Evolutionary conservation across 371 early-diverging fungal species (phyloP), one percentile per base, ranked within the genome.

Genomic region (Dinochytrium kinnereticum): DNA sequence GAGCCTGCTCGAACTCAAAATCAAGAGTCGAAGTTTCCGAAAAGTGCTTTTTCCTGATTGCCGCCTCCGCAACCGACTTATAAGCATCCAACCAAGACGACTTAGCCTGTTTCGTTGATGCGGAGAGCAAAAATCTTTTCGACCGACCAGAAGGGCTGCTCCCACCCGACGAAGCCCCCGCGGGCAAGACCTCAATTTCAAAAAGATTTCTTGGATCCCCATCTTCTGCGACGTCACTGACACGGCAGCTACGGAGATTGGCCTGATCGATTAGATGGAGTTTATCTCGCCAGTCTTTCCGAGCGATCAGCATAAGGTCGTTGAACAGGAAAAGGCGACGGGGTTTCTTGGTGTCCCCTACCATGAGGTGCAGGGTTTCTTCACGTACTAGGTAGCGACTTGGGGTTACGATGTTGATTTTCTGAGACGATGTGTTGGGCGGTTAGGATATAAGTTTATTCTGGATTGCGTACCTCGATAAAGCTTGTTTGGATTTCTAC

Each of bases 221-320:
- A 39, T 82, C 78, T 39, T 82, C 84, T 15, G 73, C 51, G 51
- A 86, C 81, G 74, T 86, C 87, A 66, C 78, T 77, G 19, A 86
- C 80, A 19, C 80, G 71, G 33, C 77, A 76, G 59, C 82, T 80
- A 26, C 79, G 77, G 31, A 86, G 69, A 21, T 69, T 61, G 10
- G 79, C 79, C 68, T 84, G 82, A 51, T 85, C 84, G 61, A 86
- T 72, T 1, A 84, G 75, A 28, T 76, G 79, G 21, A 70, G 50
- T 64, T 86, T 84, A 68, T 83, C 84, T 64, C 83, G 49, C 86
- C 86, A 85, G 70, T 87, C 87, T 64, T 84, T 84, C 30, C 84
- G 44, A 7, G 87, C 84, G 0, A 84, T 33, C 3, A 87, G 79
- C 13, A 87, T 33, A 24, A 84, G 50, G 70, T 87, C 86, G 71